Evolutionary conservation across 1,284 basidiomycete genomes (phyloP).

Genomic region (Somion occarium): DNA sequence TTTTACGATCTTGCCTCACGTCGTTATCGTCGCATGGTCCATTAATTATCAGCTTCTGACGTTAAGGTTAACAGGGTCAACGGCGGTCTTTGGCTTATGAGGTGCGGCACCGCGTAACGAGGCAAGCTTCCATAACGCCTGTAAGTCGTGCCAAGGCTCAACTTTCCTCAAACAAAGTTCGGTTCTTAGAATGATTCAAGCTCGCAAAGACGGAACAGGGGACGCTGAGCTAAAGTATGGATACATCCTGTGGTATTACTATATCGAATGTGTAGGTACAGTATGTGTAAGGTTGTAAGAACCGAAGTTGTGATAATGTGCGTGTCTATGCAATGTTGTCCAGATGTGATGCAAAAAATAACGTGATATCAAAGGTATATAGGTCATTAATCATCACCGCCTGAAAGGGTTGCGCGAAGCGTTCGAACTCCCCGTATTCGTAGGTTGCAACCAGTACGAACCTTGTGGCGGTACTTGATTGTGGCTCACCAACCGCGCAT

Average conservation of each 20-base stretch:
- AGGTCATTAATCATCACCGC: background rate
- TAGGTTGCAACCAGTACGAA: conserved; percentile 29
- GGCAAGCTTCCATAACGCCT: no score
- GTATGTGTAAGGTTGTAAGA: background rate
- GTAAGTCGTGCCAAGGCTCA: no score
- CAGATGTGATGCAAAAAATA: background rate
- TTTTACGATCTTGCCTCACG: no score
- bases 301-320: background rate
- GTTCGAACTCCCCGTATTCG: conserved; percentile 24
- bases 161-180: no score
- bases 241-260: background rate
- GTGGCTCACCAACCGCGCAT: conserved; percentile 40
- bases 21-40: no score
- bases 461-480: conserved; percentile 18
- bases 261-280: background rate
- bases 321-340: background rate
- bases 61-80: no score
- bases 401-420: conserved; percentile 33
- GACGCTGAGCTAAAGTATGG: background rate
- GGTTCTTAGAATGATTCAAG: no score
- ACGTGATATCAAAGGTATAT: background rate
- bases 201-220: no score
- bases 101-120: no score
- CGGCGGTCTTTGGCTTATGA: no score
- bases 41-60: no score